phyloP scores from a whole-genome alignment of 2,329 filamentous ascomycete genomes.

The Hymenoscyphus repandus region DNA sequence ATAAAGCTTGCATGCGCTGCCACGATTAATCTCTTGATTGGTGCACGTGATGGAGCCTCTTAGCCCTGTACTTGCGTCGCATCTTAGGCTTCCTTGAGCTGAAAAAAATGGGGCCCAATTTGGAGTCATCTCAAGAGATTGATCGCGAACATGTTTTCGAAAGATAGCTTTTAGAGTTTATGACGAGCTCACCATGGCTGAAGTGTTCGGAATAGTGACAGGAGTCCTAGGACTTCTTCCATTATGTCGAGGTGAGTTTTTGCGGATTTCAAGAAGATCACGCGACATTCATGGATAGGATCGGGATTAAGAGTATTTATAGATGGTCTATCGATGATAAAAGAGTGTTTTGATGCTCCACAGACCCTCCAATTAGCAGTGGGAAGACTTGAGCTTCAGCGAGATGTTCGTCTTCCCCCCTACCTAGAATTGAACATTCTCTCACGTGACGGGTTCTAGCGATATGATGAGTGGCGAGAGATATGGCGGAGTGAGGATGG shows the following conservation, averaged over 20 bases:
- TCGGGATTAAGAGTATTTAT: neutral
- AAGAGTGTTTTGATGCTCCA: constrained; percentile 20
- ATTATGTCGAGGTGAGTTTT: constrained; percentile 22
- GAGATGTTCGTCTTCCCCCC: constrained; percentile 17
- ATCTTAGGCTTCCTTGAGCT: neutral
- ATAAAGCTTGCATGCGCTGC: neutral
- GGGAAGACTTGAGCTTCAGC: constrained; percentile 23
- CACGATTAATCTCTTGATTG: constrained; percentile 1
- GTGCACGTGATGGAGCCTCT: constrained; percentile 2
- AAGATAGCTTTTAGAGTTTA: neutral
- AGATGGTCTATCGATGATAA: constrained; percentile 25
- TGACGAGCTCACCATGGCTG: constrained; percentile 8
- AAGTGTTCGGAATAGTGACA: constrained; percentile 22
- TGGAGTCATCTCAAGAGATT: neutral
- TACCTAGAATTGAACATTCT: neutral
- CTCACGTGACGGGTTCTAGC: constrained; percentile 18
- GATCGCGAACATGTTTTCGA: neutral
- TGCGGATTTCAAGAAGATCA: neutral
- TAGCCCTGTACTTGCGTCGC: neutral
- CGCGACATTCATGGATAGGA: neutral
- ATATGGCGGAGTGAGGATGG: constrained; percentile 23
- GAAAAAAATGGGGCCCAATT: constrained; percentile 1
- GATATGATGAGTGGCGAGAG: constrained; percentile 25
- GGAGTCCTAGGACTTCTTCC: constrained; percentile 22
- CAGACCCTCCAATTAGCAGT: constrained; percentile 18